Evolutionary conservation across 169 alveolate genomes (phyloP), one percentile per base, ranked within the genome.

Genomic region (Condylostoma magnum): DNA sequence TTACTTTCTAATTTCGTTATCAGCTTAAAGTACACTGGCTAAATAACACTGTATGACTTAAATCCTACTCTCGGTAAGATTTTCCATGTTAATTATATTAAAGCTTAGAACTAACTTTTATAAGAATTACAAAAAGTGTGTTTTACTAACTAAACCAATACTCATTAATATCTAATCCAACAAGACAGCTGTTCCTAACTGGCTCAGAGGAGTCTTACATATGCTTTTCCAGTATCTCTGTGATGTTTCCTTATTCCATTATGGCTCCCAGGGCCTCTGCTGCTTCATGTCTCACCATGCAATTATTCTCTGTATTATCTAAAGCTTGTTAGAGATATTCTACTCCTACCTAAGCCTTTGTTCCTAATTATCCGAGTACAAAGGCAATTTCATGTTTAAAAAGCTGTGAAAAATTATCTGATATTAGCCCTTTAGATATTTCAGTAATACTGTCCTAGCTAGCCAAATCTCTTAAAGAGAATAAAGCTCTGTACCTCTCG

Each of bases 381-480:
- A 94, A 94, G 36, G 98, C 98, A 51, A 93, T 83, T 80, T 94
- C 98, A 71, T 94, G 98, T 47, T 96, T 80, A 68, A 93, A 90
- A 27, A 94, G 91, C 15, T 91, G 97, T 4, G 97, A 91, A 6
- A 76, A 53, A 30, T 69, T 77, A 66, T 93, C 96, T 12, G 68
- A 53, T 27, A 78, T 68, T 66, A 94, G 73, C 18, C 95, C 96
- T 52, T 78, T 76, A n/a, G 95, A 20, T 44, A 48, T 38, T 41
- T 38, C 86, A 10, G 33, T 46, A n/a, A 81, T 86, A 8, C 85
- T 83, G 5, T 38, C 82, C 18, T 79, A 85, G 27, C 80, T 76
- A 30, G 79, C 57, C 6, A 77, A 46, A 53, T 85, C 82, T 31
- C 96, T 69, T 25, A 91, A 73, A 18, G 87, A 76, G 52, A 83